Evolutionary conservation across 2,329 filamentous ascomycete genomes (phyloP).

Genomic region (Dryadomyces sulphureus): DNA sequence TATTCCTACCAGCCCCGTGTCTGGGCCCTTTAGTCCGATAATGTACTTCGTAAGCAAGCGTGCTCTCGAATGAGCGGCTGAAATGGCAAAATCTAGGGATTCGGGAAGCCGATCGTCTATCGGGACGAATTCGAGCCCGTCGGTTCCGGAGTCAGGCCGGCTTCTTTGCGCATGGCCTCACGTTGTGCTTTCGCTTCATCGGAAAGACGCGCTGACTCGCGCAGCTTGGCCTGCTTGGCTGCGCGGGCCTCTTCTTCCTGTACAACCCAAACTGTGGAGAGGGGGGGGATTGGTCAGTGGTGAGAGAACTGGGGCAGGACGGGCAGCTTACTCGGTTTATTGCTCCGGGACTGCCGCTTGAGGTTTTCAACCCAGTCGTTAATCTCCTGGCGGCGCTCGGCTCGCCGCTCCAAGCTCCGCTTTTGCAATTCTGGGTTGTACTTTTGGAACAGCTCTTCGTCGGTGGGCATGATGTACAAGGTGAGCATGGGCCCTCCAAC

Average conservation of each 20-base stretch:
- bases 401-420: conserved; percentile 64
- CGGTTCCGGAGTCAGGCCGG: conserved; percentile 24
- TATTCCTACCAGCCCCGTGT: no score
- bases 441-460: conserved; percentile 80
- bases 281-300: neutral
- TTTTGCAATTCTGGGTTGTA: conserved; percentile 95
- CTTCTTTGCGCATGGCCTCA: conserved; percentile 34
- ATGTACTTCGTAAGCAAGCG: no score
- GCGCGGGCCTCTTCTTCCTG: conserved; percentile 32
- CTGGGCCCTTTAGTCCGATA: no score
- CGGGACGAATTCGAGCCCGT: neutral
- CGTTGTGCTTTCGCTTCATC: conserved; percentile 27
- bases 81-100: no score
- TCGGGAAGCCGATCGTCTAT: no score
- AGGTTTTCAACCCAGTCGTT: conserved; percentile 72
- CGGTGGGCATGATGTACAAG: conserved; percentile 64
- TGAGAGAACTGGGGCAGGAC: neutral
- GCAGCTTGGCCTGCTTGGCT: conserved; percentile 22
- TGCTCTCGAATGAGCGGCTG: no score
- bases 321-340: conserved; percentile 64
- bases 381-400: conserved; percentile 69
- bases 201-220: conserved; percentile 21
- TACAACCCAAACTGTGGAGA: conserved; percentile 31
- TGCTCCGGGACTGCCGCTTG: conserved; percentile 80
- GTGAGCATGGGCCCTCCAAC: conserved; percentile 79